Base-by-base conservation (phyloP, 2,329 filamentous ascomycete genomes). In the Cladosporium halotolerans region DNA sequence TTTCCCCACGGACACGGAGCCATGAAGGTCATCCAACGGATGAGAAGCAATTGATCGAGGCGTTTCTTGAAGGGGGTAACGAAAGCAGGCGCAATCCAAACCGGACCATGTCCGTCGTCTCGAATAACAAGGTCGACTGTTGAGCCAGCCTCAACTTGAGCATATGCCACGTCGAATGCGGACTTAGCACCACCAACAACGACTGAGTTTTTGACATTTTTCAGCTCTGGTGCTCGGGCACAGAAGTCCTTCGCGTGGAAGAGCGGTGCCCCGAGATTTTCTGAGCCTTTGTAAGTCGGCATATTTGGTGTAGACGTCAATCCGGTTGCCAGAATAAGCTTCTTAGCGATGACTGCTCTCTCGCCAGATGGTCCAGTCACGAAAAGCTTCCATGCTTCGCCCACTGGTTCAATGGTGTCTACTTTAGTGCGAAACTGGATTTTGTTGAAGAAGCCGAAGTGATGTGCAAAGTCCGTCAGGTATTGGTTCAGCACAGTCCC, bases 1-100 rank as follows among this genome's bases (percentile, higher is more conserved):
- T 76, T 73, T 4, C 83, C 84, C 83, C 85, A 91, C 11, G 86
- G 77, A 63, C 86, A 90, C 0, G 88, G 87, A 48, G 80, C 84
- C 68, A 91, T 82, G 82, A 84, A 89, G 2, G 82, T 86, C 50
- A 90, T 70, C 58, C 86, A 76, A 0, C 87, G 81, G 0, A 80
- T 85, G 32, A 79, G 78, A 3, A 85, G 77, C 4, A 89, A 75
- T 60, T 84, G 81, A 67, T 89, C 85, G 0, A 88, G 70, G 77
- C 80, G 82, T 54, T 77, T 78, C 65, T 84, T 84, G n/a, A 86
- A 63, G 0, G 84, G 83, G 1, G 84, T 86, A 13, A 88, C 82
- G 52, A 81, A 82, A 1, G 79, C 68, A 1, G 80, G 79, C 0
- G 79, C 68, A 67, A 86, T 79, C 76, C 77, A 86, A 0, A 74